Base-by-base conservation (phyloP, 805 yeast genomes). In the Ogataea trehalophila region DNA sequence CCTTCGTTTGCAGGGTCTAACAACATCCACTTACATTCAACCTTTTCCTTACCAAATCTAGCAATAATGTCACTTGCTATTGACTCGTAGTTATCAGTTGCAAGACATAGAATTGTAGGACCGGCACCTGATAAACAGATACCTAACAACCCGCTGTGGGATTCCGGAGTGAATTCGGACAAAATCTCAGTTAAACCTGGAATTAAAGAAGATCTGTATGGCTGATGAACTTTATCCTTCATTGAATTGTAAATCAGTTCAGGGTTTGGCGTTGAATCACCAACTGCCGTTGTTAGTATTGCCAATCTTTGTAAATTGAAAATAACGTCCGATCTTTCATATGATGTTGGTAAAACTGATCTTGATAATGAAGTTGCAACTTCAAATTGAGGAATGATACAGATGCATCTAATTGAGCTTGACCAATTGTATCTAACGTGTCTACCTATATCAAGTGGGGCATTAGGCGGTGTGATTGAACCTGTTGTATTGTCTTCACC, bases 71-170 rank as follows among this genome's bases (percentile, higher is more conserved):
- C 87, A 6, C 66, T 63, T 7, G 99, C 96, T 57, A 94, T 90
- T 13, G 71, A 75, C 7, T 90, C 97, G 57, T 82, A 94, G 65
- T 88, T 87, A 17, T 79, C 84, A 4, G 97, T 90, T 5, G 99
- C 98, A 53, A 94, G 76, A 38, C 96, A 95, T 53, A 94, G 72
- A 48, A 94, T 91, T 7, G 99, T 94, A 48, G 99, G 99, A 8
- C 99, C 99, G 6, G 99, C 99, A 45, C 99, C 99, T 26, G 96
- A 86, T 49, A 94, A 75, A 65, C 99, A 94, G 58, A 94, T 88
- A 44, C 99, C 99, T 49, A 94, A 75, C 42, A 91, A 74, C 4
- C 97, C 97, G 1, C 85, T 84, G 63, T 87, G 87, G 6, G 87
- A 73, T 40, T 78, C 75, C 39, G 98, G 96, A 0, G 95, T 87